Conservation (phyloP, 2,329 filamentous ascomycete genomes). For the Stagonosporopsis vannaccii region DNA sequence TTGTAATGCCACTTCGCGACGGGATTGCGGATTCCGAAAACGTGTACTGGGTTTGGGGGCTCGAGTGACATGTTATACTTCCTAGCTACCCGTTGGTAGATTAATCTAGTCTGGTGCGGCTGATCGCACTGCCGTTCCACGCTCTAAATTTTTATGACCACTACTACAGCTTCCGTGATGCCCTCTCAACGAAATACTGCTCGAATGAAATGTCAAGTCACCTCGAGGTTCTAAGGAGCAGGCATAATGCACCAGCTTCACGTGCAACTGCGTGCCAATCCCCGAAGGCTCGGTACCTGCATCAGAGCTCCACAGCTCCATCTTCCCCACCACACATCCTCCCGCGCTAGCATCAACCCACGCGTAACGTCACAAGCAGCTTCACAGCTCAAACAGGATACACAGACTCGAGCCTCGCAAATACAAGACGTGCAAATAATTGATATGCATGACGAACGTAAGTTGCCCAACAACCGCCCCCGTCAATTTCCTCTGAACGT, state of each 20-base stretch:
- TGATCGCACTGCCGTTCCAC: conserved; percentile 3
- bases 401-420: neutral
- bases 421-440: neutral
- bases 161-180: neutral
- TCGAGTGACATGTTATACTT: conserved; percentile 17
- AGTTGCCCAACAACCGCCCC: neutral
- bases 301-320: conserved; percentile 18
- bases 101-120: conserved; percentile 19
- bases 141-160: neutral
- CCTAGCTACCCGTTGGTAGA: conserved; percentile 20
- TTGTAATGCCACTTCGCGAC: conserved; percentile 51
- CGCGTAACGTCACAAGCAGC: neutral
- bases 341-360: conserved; percentile 11
- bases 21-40: conserved; percentile 25
- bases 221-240: neutral
- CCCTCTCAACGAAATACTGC: neutral
- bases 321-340: conserved; percentile 17
- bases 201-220: no score
- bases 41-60: conserved; percentile 19
- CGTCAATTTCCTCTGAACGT: conserved; percentile 15
- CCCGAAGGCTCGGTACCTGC: conserved; percentile 23
- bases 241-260: neutral
- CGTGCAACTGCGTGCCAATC: conserved; percentile 3
- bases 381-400: neutral
- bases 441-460: conserved; percentile 17